Evolutionary conservation across 1,284 basidiomycete genomes (phyloP).

Genomic region (Ceratobasidium theobromae): DNA sequence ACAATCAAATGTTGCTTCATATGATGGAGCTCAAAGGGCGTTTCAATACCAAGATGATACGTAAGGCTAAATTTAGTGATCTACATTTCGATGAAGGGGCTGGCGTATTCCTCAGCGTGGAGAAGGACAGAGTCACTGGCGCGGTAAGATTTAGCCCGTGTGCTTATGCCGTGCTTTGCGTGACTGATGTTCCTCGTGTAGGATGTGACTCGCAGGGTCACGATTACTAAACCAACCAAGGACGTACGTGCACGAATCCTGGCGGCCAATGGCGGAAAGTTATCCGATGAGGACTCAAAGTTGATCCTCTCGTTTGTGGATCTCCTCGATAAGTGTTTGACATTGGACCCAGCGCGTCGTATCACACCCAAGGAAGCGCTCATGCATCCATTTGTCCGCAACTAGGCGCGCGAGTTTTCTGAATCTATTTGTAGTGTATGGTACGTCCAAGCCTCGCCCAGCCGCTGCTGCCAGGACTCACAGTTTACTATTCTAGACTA

Average conservation of each 20-base stretch:
- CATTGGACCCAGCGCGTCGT: slow-evolving; percentile 85
- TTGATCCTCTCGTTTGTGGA: slow-evolving; percentile 85
- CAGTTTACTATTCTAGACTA: too few relatives aligned
- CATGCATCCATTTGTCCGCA: slow-evolving; percentile 75
- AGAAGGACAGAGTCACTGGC: slow-evolving; percentile 81
- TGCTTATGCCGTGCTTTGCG: slow-evolving; percentile 18
- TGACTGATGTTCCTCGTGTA: slow-evolving; percentile 43
- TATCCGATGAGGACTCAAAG: slow-evolving; percentile 88
- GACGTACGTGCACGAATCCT: slow-evolving; percentile 83
- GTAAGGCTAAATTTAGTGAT: slow-evolving; percentile 88
- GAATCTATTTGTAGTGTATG: not conserved
- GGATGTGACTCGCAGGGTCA: slow-evolving; percentile 80
- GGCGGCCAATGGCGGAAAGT: slow-evolving; percentile 72
- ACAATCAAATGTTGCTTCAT: slow-evolving; percentile 96
- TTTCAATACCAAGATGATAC: slow-evolving; percentile 91
- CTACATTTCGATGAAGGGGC: slow-evolving; percentile 89
- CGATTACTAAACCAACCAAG: slow-evolving; percentile 78
- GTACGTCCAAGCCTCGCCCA: too few relatives aligned
- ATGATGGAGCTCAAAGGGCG: slow-evolving; percentile 98
- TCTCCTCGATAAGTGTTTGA: slow-evolving; percentile 86
- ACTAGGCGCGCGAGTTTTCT: not conserved
- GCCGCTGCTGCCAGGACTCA: too few relatives aligned
- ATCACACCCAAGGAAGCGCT: slow-evolving; percentile 88
- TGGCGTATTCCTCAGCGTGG: slow-evolving; percentile 74
- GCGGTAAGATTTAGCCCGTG: slow-evolving; percentile 55